Conservation (phyloP, 495 filamentous ascomycete genomes). For the Penicillium verhagenii region DNA sequence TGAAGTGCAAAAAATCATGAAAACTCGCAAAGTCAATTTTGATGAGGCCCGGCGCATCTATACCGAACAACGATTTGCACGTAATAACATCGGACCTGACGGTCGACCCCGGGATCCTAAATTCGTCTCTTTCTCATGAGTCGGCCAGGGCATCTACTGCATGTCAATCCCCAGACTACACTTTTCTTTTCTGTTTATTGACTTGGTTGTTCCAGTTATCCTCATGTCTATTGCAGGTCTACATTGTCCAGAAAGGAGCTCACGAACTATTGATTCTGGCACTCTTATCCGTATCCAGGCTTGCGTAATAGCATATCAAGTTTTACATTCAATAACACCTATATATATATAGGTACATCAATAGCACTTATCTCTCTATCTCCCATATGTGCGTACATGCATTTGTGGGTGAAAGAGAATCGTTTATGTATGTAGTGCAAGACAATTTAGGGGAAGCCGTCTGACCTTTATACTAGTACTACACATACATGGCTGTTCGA, state of each 20-base stretch:
- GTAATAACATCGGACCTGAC: slow-evolving; percentile 84
- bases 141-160: background rate
- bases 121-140: slow-evolving; percentile 86
- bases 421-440: too few relatives aligned
- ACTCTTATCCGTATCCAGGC: background rate
- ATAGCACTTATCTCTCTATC: too few relatives aligned
- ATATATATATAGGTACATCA: too few relatives aligned
- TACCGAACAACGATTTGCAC: slow-evolving; percentile 78
- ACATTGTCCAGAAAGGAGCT: background rate
- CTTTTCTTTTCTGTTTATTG: background rate
- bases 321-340: background rate
- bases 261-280: background rate
- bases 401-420: too few relatives aligned
- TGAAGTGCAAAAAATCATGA: slow-evolving; percentile 88
- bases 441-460: too few relatives aligned
- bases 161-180: background rate
- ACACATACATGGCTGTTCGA: too few relatives aligned
- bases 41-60: slow-evolving; percentile 88
- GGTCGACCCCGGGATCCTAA: slow-evolving; percentile 89
- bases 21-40: slow-evolving; percentile 68
- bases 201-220: background rate
- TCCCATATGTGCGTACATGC: too few relatives aligned
- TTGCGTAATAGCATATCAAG: background rate
- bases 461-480: too few relatives aligned
- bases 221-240: background rate